Evolutionary conservation across 129 eudicot species (phyloP), one percentile per base, ranked within the genome.

Genomic region (Tagetes patula): DNA sequence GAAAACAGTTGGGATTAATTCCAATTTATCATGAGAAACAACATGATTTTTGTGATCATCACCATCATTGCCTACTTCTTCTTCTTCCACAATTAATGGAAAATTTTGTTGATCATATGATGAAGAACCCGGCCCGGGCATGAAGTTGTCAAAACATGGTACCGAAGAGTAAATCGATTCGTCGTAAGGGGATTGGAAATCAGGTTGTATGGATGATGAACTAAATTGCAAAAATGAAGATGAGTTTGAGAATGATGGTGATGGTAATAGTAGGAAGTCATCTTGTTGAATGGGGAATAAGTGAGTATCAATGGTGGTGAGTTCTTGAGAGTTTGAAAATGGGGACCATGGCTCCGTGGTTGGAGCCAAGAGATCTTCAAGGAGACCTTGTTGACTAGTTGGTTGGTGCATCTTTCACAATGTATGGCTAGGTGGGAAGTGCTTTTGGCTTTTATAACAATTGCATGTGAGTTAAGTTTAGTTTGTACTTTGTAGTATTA

Each of bases 341-440:
- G 72, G 55, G 33, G 80, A 73, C 76, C 80, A 66, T 65, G 73
- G 74, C 8, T 77, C 79, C 42, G 69, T 79, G 36, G 54, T 63
- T 76, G 96, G 84, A 82, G 81, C 76, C 81, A 84, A 38, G 43
- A 83, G 75, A 68, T 89, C 88, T 55, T 83, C 88, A 67, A 87
- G 54, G 48, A 85, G 84, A 74, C 82, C 85, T 60, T 82, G 80
- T 66, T 77, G 83, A 65, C 75, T 69, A 47, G 34, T 65, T 38
- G 69, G 74, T 79, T 72, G 79, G 67, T 81, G 85, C 85, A 83
- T 84, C 75, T 82, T 74, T 70, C 80, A 69, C 53, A 72, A 79
- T 42, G 78, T 54, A 9, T 54, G 78, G 69, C 56, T 75, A 45
- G 20, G n/a, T 30, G 43, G 64, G 53, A 55, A 38, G n/a, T 36